phyloP scores from a whole-genome alignment of 2,329 filamentous ascomycete species.

The Fusarium chuoi region DNA sequence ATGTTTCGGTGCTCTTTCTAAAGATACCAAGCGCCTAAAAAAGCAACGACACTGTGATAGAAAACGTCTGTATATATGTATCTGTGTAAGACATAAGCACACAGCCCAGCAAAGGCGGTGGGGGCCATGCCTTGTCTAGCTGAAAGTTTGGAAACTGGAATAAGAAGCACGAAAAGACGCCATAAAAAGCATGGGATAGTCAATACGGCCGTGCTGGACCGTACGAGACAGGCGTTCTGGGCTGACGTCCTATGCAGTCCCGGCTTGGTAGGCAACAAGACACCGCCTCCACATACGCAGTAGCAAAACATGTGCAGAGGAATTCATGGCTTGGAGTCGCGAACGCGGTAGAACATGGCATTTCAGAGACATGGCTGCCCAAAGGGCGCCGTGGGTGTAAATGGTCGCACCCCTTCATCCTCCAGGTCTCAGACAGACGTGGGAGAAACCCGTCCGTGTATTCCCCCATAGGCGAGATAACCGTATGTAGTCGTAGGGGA shows the following conservation, averaged over 20 bases:
- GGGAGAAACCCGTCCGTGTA: slow-evolving; percentile 4
- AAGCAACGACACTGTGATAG: slow-evolving; percentile 15
- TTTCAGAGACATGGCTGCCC: slow-evolving; percentile 29
- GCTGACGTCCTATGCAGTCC: slow-evolving; percentile 13
- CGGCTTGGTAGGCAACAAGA: slow-evolving; percentile 22
- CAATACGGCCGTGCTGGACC: neutral
- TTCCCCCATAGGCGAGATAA: slow-evolving; percentile 27
- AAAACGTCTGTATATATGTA: neutral
- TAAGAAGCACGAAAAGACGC: neutral
- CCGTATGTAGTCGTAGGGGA: neutral
- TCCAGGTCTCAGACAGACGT: slow-evolving; percentile 19
- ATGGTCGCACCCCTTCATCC: slow-evolving; percentile 8
- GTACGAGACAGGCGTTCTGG: slow-evolving; percentile 12
- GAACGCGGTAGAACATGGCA: slow-evolving; percentile 25
- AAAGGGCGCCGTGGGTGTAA: neutral
- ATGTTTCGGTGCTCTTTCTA: slow-evolving; percentile 16
- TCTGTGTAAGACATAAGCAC: neutral
- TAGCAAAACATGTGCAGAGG: slow-evolving; percentile 11
- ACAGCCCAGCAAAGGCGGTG: slow-evolving; percentile 1
- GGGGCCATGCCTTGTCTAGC: neutral
- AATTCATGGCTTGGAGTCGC: slow-evolving; percentile 30
- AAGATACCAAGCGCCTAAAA: slow-evolving; percentile 10
- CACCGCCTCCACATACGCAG: slow-evolving; percentile 5
- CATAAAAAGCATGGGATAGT: slow-evolving; percentile 5
- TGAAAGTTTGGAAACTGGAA: slow-evolving; percentile 8